Evolutionary conservation across 805 yeast genomes (phyloP), one percentile per base, ranked within the genome.

Genomic region (Kuraishia molischiana): DNA sequence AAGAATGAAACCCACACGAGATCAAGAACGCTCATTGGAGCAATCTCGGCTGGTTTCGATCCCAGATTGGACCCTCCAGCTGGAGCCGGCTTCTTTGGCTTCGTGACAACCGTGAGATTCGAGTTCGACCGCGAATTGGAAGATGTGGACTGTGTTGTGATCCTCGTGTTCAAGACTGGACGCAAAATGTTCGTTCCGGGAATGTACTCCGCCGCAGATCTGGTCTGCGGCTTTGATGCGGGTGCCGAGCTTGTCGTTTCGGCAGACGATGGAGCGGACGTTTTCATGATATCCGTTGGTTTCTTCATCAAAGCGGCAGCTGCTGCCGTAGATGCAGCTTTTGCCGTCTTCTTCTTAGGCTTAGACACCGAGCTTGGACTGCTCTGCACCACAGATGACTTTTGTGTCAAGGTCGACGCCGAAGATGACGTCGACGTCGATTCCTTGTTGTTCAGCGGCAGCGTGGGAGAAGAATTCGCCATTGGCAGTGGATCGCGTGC

Each of bases 151-250:
- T 19, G 21, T 4, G 47, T 42, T 17, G 40, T 43, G 5, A 55
- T 47, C 28, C 60, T 45, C 1, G 69, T 58, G 41, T 64, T 67
- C 36, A 72, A 57, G 2, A 59, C 62, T 0, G 79, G 79, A 38
- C 80, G 52, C 37, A 73, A 63, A 32, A 74, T 74, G 43, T 72
- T 74, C 1, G 80, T 74, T 3, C 80, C 80, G 0, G 80, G 79
- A 37, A 74, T 74, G 38, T 66, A 62, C 6, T 32, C 22, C 3
- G 21, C 18, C n/a, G n/a, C n/a, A n/a, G n/a, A n/a, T n/a, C n/a
- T n/a, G 5, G 35, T 20, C 3, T 18, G 29, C 5, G 28, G 21
- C 19, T 20, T 19, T 14, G 21, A 13, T 13, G n/a, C 6, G 4
- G 35, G 14, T 14, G 17, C 19, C 4, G 26, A 21, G 35, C 19